Evolutionary conservation across 495 filamentous ascomycete species (phyloP).

Genomic region (Neurospora pannonica): DNA sequence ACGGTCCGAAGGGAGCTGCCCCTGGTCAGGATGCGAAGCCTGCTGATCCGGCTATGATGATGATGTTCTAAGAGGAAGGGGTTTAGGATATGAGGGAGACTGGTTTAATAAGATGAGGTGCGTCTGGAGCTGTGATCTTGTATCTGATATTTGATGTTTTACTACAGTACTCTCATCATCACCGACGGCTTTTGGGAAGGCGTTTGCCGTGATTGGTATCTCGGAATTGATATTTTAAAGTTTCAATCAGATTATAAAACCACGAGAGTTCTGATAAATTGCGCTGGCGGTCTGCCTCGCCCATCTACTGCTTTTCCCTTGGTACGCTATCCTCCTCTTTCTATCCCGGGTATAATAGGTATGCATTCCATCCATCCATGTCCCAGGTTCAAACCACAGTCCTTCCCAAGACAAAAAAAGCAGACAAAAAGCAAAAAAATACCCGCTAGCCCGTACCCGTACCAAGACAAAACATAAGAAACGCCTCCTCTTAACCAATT

Average conservation of each 20-base stretch:
- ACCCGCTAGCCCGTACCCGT: background rate
- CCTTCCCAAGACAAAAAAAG: background rate
- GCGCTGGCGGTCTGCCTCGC: background rate
- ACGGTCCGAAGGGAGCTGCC: constrained; percentile 18
- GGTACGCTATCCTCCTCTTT: background rate
- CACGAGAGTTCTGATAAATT: background rate
- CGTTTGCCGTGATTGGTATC: background rate
- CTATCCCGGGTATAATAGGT: background rate
- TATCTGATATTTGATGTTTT: background rate
- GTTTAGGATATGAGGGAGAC: background rate
- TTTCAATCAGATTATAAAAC: background rate
- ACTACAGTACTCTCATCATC: background rate
- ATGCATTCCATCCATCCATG: background rate
- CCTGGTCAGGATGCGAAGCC: constrained; percentile 8
- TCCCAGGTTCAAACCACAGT: background rate
- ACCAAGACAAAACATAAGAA: background rate
- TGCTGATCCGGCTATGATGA: constrained; percentile 1
- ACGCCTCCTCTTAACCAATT: background rate
- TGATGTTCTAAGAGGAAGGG: constrained; percentile 18
- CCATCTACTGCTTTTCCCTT: background rate
- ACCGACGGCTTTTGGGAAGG: background rate
- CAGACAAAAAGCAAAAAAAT: background rate
- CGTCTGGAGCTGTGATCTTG: background rate
- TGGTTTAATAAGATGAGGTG: background rate
- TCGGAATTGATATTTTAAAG: background rate